These are phyloP conservation scores for Inga laurina DNA, from an alignment of 306 rosid genomes.

Conservation along the genomic window DNA sequence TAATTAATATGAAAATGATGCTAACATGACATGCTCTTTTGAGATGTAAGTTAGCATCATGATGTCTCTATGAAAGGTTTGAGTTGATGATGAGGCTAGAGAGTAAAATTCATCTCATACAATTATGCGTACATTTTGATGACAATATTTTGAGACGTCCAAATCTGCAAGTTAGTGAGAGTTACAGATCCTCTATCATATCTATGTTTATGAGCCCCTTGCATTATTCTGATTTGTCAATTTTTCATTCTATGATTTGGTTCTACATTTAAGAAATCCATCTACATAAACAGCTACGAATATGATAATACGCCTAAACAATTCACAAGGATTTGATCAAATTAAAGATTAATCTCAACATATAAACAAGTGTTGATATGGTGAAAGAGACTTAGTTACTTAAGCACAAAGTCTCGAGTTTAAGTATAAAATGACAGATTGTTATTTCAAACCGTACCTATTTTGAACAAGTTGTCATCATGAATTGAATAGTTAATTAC, in stretches of 20 bases:
- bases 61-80: not conserved
- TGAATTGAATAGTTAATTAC: not conserved
- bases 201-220: not conserved
- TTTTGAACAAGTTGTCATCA: not conserved
- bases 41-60: not conserved
- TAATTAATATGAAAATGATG: not conserved
- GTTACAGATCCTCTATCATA: not conserved
- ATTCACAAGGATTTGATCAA: too few relatives aligned
- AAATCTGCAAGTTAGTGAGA: not conserved
- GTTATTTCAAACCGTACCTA: too few relatives aligned
- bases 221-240: not conserved
- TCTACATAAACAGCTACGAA: not conserved
- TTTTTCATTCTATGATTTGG: conserved; percentile 21
- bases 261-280: conserved; percentile 14
- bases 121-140: not conserved
- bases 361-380: too few relatives aligned
- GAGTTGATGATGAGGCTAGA: not conserved
- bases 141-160: not conserved
- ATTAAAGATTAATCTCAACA: too few relatives aligned
- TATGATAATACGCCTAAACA: too few relatives aligned
- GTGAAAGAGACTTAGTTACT: too few relatives aligned
- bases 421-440: too few relatives aligned
- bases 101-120: not conserved
- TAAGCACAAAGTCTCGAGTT: too few relatives aligned
- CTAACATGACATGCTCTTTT: not conserved